Percentiles rank a stretch among this genome's conserved stretches.
Conservation (phyloP, 441 rosid species). For the Isatis lusitanica region DNA sequence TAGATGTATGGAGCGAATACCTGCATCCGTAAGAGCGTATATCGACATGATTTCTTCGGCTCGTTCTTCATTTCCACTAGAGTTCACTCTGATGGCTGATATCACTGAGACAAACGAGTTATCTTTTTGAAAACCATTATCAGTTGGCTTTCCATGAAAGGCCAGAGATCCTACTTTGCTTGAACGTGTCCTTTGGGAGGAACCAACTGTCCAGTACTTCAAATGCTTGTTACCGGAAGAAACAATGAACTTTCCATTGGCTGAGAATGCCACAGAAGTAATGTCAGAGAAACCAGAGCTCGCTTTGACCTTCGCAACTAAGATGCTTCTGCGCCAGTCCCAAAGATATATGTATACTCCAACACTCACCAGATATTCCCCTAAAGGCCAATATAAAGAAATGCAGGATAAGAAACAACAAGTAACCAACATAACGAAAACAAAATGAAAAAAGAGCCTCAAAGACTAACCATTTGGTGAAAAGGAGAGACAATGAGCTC, state of each 20-base stretch:
- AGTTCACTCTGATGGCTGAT: constrained; percentile 41
- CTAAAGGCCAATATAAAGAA: constrained; percentile 34
- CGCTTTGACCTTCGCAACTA: constrained; percentile 74
- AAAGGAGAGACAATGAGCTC: constrained; percentile 79
- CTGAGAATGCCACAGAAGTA: constrained; percentile 69
- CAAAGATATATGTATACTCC: constrained; percentile 85
- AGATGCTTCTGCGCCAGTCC: constrained; percentile 66
- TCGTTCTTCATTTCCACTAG: constrained; percentile 37
- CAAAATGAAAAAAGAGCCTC: not conserved
- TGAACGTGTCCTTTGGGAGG: constrained; percentile 55
- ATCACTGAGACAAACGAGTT: constrained; percentile 65
- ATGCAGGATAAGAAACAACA: not conserved
- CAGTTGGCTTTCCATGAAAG: constrained; percentile 59
- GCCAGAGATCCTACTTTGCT: constrained; percentile 44
- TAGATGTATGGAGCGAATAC: constrained; percentile 31
- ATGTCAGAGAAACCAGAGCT: constrained; percentile 59
- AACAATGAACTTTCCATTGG: constrained; percentile 60
- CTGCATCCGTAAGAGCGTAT: constrained; percentile 74
- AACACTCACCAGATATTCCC: constrained; percentile 74
- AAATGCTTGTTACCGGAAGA: constrained; percentile 86
- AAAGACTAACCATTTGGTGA: constrained; percentile 74
- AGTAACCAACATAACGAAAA: not conserved
- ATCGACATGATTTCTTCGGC: constrained; percentile 40
- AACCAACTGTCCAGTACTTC: constrained; percentile 69
- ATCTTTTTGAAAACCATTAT: constrained; percentile 61